These are phyloP conservation scores for Aspergillus sp. DNA, from an alignment of 2,329 filamentous ascomycete species.

Conservation along the genomic window DNA sequence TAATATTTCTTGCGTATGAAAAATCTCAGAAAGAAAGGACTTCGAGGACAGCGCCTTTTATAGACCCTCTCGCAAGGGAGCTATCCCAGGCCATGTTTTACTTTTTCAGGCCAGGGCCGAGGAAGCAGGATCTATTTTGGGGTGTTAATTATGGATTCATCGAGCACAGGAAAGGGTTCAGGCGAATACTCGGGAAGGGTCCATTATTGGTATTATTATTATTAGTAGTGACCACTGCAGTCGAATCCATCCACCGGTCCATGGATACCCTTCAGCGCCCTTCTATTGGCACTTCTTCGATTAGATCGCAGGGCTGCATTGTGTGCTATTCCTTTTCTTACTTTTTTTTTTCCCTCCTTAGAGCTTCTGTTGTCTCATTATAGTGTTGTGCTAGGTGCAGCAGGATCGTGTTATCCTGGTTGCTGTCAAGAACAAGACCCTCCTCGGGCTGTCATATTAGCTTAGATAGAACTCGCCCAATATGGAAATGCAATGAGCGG, in stretches of 20 bases:
- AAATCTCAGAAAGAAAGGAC: too few species aligned
- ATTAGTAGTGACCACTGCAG: neutral
- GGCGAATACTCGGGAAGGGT: too few species aligned
- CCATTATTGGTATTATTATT: neutral
- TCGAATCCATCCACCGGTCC: neutral
- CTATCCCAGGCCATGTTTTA: neutral
- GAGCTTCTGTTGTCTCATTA: too few species aligned
- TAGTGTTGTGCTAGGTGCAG: too few species aligned
- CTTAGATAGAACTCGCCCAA: neutral
- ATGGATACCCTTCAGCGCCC: too few species aligned
- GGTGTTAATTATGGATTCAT: neutral
- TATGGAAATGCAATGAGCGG: neutral
- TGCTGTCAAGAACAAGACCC: too few species aligned
- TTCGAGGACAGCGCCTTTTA: neutral
- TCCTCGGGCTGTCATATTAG: neutral
- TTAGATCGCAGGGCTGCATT: too few species aligned
- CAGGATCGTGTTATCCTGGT: too few species aligned
- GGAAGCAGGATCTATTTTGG: neutral
- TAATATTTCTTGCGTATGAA: too few species aligned
- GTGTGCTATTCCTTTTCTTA: too few species aligned
- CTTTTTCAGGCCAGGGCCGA: neutral
- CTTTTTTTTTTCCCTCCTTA: too few species aligned
- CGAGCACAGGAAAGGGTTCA: neutral
- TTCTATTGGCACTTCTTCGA: too few species aligned
- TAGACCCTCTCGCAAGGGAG: neutral